These are phyloP conservation scores for Favolaschia claudopus DNA, from an alignment of 768 basidiomycete genomes.

Conservation along the genomic window DNA sequence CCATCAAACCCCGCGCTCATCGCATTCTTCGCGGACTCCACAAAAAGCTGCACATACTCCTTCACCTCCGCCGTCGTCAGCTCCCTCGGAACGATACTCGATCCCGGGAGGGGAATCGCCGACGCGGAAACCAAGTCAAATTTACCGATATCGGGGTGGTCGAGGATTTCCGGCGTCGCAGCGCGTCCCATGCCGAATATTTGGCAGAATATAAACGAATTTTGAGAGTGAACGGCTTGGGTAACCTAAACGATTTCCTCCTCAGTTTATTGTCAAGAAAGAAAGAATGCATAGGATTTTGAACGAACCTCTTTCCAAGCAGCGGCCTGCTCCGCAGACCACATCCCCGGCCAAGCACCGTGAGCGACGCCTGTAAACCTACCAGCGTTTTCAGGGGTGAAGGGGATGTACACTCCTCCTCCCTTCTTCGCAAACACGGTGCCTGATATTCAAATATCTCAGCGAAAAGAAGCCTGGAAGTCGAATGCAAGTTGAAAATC, in stretches of 20 bases:
- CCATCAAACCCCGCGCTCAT: conserved; percentile 12
- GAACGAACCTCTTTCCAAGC: conserved; percentile 4
- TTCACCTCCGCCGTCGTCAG: conserved; percentile 7
- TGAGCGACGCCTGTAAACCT: neutral
- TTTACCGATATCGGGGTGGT: conserved; percentile 1
- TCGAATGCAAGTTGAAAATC: no score
- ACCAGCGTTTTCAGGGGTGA: neutral
- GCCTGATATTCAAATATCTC: neutral
- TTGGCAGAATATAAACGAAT: conserved; percentile 13
- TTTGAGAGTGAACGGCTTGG: neutral
- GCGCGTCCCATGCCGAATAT: conserved; percentile 12
- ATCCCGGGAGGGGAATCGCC: conserved; percentile 9
- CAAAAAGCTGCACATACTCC: conserved; percentile 6
- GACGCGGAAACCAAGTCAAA: conserved; percentile 14
- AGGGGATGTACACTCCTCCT: neutral
- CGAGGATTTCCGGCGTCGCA: conserved; percentile 2
- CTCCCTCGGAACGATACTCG: neutral
- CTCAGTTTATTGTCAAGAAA: neutral
- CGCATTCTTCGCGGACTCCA: conserved; percentile 1
- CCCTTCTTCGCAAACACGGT: neutral
- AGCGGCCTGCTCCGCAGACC: conserved; percentile 3
- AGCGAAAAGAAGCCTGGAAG: neutral
- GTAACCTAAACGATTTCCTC: conserved; percentile 1
- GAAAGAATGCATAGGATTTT: no score
- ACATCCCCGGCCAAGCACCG: conserved; percentile 9